Evolutionary conservation across 768 basidiomycete genomes (phyloP).

Genomic region (Rubroboletus pulcherrimus): DNA sequence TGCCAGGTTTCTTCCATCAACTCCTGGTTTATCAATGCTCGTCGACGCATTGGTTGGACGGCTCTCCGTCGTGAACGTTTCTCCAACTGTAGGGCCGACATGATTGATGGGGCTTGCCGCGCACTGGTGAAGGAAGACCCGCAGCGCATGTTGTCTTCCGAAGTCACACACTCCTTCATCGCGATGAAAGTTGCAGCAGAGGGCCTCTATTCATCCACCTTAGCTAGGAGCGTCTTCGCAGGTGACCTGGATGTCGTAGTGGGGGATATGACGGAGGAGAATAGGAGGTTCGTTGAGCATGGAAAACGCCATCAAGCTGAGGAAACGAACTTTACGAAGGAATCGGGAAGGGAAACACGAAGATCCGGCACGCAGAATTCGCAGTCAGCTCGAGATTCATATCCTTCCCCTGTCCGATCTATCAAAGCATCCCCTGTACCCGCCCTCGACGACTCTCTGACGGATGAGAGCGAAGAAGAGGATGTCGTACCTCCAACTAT

Average conservation of each 20-base stretch:
- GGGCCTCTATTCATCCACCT: conserved; percentile 27
- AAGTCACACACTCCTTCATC: conserved; percentile 26
- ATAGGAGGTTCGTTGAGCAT: no score
- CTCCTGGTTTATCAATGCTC: conserved; percentile 45
- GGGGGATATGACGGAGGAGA: conserved; percentile 25
- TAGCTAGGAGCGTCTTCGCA: conserved; percentile 27
- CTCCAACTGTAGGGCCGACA: conserved; percentile 23
- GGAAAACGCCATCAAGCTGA: no score
- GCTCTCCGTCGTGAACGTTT: conserved; percentile 31
- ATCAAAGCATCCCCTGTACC: conserved; percentile 5
- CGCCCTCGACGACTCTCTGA: conserved; percentile 1
- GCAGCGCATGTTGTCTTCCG: conserved; percentile 2
- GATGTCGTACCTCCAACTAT: conserved; percentile 10
- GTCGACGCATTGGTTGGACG: conserved; percentile 55
- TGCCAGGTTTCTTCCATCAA: conserved; percentile 32
- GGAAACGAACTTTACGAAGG: no score
- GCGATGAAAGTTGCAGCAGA: conserved; percentile 31
- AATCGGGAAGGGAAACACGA: no score
- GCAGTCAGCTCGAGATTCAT: neutral
- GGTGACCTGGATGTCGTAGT: conserved; percentile 28
- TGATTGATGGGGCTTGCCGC: conserved; percentile 27
- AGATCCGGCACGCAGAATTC: no score
- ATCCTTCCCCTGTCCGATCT: conserved; percentile 19
- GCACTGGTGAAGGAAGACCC: conserved; percentile 26
- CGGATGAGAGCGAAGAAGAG: conserved; percentile 17